Base-by-base conservation (phyloP, 768 basidiomycete genomes). In the Termitomyces sp. region DNA sequence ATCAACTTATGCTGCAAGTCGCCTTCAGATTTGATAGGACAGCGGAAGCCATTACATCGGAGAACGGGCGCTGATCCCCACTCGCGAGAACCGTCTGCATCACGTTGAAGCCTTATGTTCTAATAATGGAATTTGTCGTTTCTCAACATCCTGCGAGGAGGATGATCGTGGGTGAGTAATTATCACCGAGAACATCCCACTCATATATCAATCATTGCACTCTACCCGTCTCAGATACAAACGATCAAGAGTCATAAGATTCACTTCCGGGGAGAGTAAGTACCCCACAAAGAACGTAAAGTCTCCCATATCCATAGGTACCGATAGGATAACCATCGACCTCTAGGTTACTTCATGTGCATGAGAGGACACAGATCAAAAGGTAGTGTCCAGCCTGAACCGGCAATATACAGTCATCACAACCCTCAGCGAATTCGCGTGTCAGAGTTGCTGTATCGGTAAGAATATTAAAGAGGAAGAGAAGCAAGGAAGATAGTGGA, bases 131-230 rank as follows among this genome's bases (percentile, higher is more conserved):
- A 53, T 65, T 65, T 66, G 47, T 60, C 54, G 63, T 61, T 56
- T 61, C 57, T 59, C 52, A 31, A 11, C 25, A 53, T 17, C 52
- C 38, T 36, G 40, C 56, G 29, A 57, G 32, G 32, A 56, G 5
- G 17, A 34, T 7, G 11, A 17, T n/a, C 47, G n/a, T 4, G 59
- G 49, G 15, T n/a, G 14, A 36, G 17, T 34, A 20, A 7, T 34
- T 3, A 20, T 37, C 10, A 4, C 4, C 3, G 14, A 29, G 14
- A 15, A 62, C 72, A n/a, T 46, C 73, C 74, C 67, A 52, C 66
- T 65, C 63, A 75, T 65, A 59, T 72, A 75, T 32, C 70, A 71
- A 40, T 65, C 66, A 37, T 66, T 64, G 46, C 73, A 73, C 60
- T 67, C 45, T 12, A n/a, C 14, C 34, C 15, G 11, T 32, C 32